phyloP scores from a whole-genome alignment of 2,329 filamentous ascomycete genomes.

The Rhynchosporium secalis region DNA sequence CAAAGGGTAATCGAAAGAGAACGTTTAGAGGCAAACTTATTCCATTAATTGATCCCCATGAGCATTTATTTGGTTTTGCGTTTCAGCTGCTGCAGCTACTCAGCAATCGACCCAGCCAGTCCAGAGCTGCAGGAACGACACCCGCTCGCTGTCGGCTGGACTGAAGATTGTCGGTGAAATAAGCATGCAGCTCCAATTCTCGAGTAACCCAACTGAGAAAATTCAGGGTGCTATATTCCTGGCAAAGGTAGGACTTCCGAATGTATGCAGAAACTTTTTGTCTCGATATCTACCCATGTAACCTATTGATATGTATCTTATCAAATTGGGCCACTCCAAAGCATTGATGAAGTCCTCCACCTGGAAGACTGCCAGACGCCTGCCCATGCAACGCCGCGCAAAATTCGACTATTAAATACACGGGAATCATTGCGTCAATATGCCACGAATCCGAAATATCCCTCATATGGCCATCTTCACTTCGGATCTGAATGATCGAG shows the following conservation, averaged over 20 bases:
- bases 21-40: too few species aligned
- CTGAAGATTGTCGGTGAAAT: constrained; percentile 10
- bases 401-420: constrained; percentile 28
- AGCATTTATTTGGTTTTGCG: not conserved
- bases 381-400: constrained; percentile 30
- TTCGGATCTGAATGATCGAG: constrained; percentile 37
- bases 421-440: constrained; percentile 11
- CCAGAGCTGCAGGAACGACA: constrained; percentile 8
- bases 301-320: constrained; percentile 14
- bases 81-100: constrained; percentile 2
- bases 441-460: constrained; percentile 11
- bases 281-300: constrained; percentile 5
- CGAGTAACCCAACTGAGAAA: not conserved
- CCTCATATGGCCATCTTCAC: constrained; percentile 42
- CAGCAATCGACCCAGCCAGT: not conserved
- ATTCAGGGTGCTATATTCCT: not conserved
- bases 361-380: constrained; percentile 22
- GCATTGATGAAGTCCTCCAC: constrained; percentile 12
- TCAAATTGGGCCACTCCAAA: constrained; percentile 5
- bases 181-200: too few species aligned
- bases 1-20: too few species aligned
- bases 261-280: not conserved
- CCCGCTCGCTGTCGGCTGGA: constrained; percentile 1
- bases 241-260: not conserved
- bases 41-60: too few species aligned